Evolutionary conservation across 306 rosid species (phyloP).

Genomic region (Dryas octopetala): DNA sequence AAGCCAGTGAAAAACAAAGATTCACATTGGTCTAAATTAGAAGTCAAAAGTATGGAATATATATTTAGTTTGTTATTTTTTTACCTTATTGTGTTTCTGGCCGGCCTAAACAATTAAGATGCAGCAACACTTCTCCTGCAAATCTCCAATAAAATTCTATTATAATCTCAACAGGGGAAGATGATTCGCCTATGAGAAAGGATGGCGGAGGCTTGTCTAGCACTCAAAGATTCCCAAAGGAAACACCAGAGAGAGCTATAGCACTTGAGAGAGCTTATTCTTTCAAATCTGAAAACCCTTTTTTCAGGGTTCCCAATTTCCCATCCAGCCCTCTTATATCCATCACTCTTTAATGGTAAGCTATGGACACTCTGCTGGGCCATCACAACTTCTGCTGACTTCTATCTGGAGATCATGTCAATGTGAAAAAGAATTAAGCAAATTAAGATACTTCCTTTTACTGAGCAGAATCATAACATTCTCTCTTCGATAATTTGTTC

Average conservation of each 20-base stretch:
- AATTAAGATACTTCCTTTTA: no score
- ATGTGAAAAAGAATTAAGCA: no score
- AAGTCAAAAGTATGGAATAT: no score
- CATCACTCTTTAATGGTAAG: conserved; percentile 2
- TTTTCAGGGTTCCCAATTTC: neutral
- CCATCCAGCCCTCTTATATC: neutral
- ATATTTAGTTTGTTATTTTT: no score
- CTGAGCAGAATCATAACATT: neutral
- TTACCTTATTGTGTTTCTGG: no score
- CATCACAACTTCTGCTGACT: conserved; percentile 5
- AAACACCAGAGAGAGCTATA: neutral
- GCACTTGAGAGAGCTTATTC: conserved; percentile 4
- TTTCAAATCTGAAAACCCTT: conserved; percentile 6
- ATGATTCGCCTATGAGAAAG: neutral
- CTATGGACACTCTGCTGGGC: neutral
- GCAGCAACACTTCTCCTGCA: no score
- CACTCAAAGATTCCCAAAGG: neutral
- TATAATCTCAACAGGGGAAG: neutral
- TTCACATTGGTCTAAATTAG: no score
- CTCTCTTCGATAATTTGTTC: neutral
- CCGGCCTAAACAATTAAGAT: no score
- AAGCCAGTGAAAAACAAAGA: no score
- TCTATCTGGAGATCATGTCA: no score
- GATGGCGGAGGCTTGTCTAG: neutral
- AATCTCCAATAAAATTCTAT: neutral